phyloP scores from a whole-genome alignment of 176 grass and related monocot genomes.

The Cocos nucifera region DNA sequence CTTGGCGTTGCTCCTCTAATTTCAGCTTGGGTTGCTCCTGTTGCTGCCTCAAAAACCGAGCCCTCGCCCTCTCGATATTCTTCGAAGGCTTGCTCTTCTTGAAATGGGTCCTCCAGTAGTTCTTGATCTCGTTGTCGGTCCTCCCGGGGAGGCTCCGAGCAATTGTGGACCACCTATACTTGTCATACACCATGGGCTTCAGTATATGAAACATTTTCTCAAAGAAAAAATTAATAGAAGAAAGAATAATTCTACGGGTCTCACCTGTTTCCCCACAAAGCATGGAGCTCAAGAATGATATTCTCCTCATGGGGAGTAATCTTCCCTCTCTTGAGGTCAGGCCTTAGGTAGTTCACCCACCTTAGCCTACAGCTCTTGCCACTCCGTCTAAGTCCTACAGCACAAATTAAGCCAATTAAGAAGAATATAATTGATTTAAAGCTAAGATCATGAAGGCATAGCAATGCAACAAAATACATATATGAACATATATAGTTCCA shows the following conservation, averaged over 20 bases:
- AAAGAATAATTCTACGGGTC: too few species aligned
- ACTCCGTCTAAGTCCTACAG: background rate
- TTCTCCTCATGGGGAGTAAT: slow-evolving; percentile 12
- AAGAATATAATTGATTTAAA: background rate
- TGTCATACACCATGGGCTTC: too few species aligned
- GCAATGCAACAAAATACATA: too few species aligned
- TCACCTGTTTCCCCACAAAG: slow-evolving; percentile 20
- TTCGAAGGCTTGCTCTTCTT: slow-evolving; percentile 79
- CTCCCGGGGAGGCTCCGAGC: slow-evolving; percentile 75
- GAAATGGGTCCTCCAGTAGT: slow-evolving; percentile 97
- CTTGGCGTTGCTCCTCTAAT: slow-evolving; percentile 8
- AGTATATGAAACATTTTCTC: too few species aligned
- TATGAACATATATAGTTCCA: too few species aligned
- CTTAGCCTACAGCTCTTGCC: slow-evolving; percentile 18
- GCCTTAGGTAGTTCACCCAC: slow-evolving; percentile 21
- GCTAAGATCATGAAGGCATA: too few species aligned
- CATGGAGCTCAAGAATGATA: slow-evolving; percentile 13
- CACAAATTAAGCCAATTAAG: background rate
- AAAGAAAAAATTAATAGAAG: too few species aligned
- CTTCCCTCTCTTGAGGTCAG: slow-evolving; percentile 13
- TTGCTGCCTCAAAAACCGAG: slow-evolving; percentile 44
- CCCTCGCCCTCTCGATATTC: slow-evolving; percentile 64
- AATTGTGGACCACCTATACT: slow-evolving; percentile 81
- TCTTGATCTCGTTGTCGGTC: slow-evolving; percentile 99
- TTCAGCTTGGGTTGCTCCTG: slow-evolving; percentile 24